Evolutionary conservation across 2,329 filamentous ascomycete species (phyloP).

Genomic region (Clonostachys solani): DNA sequence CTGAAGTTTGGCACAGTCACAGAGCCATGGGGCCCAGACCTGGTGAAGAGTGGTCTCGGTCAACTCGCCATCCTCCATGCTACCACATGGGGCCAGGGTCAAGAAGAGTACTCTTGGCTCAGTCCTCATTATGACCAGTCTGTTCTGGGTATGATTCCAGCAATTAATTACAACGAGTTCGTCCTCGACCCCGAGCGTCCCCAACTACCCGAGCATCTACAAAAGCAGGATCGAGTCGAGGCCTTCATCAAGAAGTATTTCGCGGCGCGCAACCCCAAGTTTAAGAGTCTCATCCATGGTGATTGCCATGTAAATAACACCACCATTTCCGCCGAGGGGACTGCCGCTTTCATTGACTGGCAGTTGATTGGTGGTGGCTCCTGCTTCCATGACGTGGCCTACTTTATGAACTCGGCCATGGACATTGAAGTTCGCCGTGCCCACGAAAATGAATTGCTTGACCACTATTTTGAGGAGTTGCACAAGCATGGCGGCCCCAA

Average conservation of each 20-base stretch:
- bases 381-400: conserved; percentile 35
- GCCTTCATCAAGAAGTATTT: conserved; percentile 28
- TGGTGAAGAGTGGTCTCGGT: conserved; percentile 26
- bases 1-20: conserved; percentile 21
- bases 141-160: conserved; percentile 11
- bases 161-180: too few species aligned
- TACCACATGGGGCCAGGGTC: conserved; percentile 23
- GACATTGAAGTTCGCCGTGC: conserved; percentile 30
- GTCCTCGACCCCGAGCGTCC: conserved; percentile 13
- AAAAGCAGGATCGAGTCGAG: conserved; percentile 25
- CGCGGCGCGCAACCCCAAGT: conserved; percentile 26
- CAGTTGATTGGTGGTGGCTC: conserved; percentile 32
- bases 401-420: conserved; percentile 30
- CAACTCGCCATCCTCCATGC: conserved; percentile 34
- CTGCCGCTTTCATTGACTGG: conserved; percentile 35
- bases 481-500: conserved; percentile 22
- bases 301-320: conserved; percentile 37
- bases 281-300: conserved; percentile 32
- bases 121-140: conserved; percentile 27
- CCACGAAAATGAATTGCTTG: conserved; percentile 29
- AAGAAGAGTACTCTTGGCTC: conserved; percentile 1
- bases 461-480: conserved; percentile 26
- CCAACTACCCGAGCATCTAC: conserved; percentile 27
- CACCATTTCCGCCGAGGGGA: conserved; percentile 26
- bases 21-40: conserved; percentile 23